These are phyloP conservation scores for Fusarium praegraminearum DNA, from an alignment of 2,329 filamentous ascomycete genomes.

Conservation along the genomic window DNA sequence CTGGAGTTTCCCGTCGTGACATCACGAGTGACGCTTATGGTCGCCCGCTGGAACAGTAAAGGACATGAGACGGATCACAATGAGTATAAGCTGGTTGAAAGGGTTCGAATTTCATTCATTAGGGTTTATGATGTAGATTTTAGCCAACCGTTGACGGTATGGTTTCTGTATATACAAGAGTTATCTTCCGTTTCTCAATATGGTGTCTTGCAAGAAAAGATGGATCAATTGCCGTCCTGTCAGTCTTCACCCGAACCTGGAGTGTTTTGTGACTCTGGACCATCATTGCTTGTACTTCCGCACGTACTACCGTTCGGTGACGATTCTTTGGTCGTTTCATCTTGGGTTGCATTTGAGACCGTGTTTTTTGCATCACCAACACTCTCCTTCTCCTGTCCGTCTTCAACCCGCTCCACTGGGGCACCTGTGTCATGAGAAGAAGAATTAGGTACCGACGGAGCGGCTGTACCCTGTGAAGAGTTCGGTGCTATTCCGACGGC, in stretches of 20 bases:
- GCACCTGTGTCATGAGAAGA: fast-evolving
- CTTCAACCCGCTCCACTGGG: neutral
- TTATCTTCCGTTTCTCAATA: neutral
- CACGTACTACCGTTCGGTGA: neutral
- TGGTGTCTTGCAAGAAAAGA: neutral
- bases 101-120: too few species aligned
- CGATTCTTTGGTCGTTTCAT: too few species aligned
- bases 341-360: neutral
- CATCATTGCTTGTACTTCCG: too few species aligned
- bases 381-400: neutral
- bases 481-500: too few species aligned
- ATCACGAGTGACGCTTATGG: neutral
- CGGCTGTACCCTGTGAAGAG: too few species aligned
- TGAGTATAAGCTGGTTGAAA: neutral
- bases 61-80: fast-evolving
- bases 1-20: constrained; percentile 2
- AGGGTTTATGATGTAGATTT: neutral
- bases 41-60: neutral
- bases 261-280: neutral
- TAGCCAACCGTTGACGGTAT: neutral
- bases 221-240: neutral
- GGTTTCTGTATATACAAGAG: neutral
- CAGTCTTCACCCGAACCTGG: neutral
- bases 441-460: too few species aligned
- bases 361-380: neutral